Evolutionary conservation across 2,329 filamentous ascomycete genomes (phyloP).

Genomic region (Botrytis medusae): DNA sequence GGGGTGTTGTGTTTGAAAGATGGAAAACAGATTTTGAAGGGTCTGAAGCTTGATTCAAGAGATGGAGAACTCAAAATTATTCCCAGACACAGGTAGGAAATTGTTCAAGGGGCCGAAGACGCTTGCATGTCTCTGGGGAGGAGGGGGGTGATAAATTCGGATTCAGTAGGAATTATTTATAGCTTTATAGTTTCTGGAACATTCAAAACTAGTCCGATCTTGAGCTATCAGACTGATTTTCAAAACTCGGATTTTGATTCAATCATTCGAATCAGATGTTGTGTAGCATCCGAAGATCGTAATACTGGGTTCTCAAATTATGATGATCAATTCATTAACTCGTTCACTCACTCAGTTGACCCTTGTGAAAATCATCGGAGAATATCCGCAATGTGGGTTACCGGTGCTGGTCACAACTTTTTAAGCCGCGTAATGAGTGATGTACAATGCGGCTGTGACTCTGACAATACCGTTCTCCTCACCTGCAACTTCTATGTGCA

Average conservation of each 20-base stretch:
- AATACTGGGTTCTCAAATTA: not conserved
- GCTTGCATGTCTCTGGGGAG: not conserved
- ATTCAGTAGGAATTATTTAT: not conserved
- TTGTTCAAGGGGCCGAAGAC: not conserved
- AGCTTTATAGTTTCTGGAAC: not conserved
- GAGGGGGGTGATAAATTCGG: not conserved
- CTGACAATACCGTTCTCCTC: not conserved
- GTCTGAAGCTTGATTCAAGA: conserved; percentile 30
- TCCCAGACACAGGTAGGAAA: conserved; percentile 15
- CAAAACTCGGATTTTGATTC: not conserved
- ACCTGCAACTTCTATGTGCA: not conserved
- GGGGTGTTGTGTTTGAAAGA: conserved; percentile 30
- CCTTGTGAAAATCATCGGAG: conserved; percentile 13
- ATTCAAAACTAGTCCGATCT: not conserved
- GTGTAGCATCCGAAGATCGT: not conserved
- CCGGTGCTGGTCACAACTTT: not conserved
- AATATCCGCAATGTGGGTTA: not conserved
- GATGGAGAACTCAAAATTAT: conserved; percentile 36
- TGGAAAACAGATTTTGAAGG: conserved; percentile 21
- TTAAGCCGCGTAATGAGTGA: not conserved
- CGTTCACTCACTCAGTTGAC: not conserved
- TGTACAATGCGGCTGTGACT: not conserved
- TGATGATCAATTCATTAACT: not conserved
- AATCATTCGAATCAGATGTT: not conserved
- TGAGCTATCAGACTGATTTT: not conserved